Evolutionary conservation across 2,329 filamentous ascomycete species (phyloP).

Genomic region (Zasmidium citrigriseum): DNA sequence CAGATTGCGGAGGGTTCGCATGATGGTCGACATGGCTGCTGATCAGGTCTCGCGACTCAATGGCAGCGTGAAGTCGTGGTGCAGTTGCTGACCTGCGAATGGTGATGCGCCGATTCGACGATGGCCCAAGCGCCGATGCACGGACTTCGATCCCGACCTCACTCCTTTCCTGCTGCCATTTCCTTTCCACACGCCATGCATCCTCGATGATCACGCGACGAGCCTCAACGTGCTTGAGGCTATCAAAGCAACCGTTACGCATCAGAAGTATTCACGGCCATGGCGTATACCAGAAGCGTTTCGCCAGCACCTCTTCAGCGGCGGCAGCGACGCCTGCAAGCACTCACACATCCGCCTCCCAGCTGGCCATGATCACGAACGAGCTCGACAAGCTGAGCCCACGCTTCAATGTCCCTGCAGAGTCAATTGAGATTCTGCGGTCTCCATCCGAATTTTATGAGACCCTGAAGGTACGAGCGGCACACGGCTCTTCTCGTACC

Average conservation of each 20-base stretch:
- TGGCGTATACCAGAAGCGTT: conserved; percentile 24
- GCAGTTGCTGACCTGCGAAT: conserved; percentile 1
- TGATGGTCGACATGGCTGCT: conserved; percentile 80
- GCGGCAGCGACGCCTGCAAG: conserved; percentile 19
- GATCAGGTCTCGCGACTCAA: conserved; percentile 24
- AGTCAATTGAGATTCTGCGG: conserved; percentile 75
- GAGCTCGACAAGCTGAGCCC: conserved; percentile 89
- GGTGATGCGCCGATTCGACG: background rate
- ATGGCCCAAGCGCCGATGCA: background rate
- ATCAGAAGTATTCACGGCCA: conserved; percentile 5
- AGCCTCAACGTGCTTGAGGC: conserved; percentile 27
- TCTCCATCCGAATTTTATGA: conserved; percentile 89
- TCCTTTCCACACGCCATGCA: conserved; percentile 15
- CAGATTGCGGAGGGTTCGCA: conserved; percentile 83
- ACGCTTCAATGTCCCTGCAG: conserved; percentile 81
- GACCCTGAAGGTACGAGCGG: conserved; percentile 71
- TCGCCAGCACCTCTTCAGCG: conserved; percentile 25
- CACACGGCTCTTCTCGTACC: background rate
- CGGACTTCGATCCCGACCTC: background rate
- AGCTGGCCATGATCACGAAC: conserved; percentile 61
- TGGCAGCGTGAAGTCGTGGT: conserved; percentile 3
- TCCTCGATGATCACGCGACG: conserved; percentile 32
- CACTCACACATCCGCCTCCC: conserved; percentile 45
- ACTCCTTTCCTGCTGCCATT: background rate
- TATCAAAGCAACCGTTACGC: conserved; percentile 9